Evolutionary conservation across 2,329 filamentous ascomycete species (phyloP), one percentile per base, ranked within the genome.

Genomic region (Colletotrichum sublineola): DNA sequence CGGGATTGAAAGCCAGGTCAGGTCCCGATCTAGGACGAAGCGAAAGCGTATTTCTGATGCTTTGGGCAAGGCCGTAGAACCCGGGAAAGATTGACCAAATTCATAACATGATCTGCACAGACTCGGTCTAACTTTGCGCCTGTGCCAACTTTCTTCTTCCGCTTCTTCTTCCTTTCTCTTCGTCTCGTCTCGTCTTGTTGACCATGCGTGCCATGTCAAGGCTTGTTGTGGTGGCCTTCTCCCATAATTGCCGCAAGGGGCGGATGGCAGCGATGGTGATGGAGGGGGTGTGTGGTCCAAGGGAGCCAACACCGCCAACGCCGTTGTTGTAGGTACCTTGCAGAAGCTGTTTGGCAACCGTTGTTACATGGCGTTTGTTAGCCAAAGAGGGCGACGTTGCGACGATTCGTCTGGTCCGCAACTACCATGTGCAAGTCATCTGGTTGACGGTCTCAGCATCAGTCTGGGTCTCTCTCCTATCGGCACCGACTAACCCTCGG

Each of bases 321-420:
- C 52, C 52, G 53, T 50, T 44, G 29, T 18, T 63, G 69, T 20
- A 46, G 42, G 44, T 69, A 44, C 64, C 57, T 67, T 57, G 33
- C 55, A 71, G 64, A 68, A 65, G 56, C 46, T 55, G 66, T 55
- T 57, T 57, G 57, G 42, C 36, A 31, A 57, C 33, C 57, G 56
- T 42, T 40, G 63, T 42, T 52, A 56, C 48, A 52, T 67, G 33
- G 46, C 18, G 38, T 50, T 31, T 55, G 61, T 63, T 44, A 55
- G 46, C 48, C 60, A 44, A 42, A 36, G 33, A 67, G 50, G 48
- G 20, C 40, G 60, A 42, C 40, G 63, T 52, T 42, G 68, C n/a
- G 68, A 71, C 63, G 68, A 71, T 71, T 71, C 68, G 68, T 68
- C 68, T 69, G 65, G 69, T 63, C 48, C 42, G 12, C 46, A 60